Base-by-base conservation (phyloP, 192 early-diverging fungal genomes). In the Mortierella antarctica region DNA sequence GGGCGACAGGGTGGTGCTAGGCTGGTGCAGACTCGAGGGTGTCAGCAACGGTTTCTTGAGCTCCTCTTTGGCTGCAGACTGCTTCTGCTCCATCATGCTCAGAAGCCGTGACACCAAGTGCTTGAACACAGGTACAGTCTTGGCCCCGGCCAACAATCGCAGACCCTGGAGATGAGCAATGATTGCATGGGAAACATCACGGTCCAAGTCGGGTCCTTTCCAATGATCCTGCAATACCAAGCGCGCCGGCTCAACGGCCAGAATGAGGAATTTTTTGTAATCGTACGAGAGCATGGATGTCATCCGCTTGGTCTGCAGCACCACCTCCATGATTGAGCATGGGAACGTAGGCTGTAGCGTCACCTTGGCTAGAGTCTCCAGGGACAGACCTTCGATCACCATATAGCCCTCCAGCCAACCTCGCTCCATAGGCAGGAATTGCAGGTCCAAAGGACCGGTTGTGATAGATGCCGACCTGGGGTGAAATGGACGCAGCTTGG, bases 211-310 rank as follows among this genome's bases (percentile, higher is more conserved):
- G 13, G 77, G 70, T 14, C 79, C 67, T 13, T 75, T 75, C 89
- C 91, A 91, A 62, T 81, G 60, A 47, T 89, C 88, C 9, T 58
- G 82, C 44, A 91, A 58, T 8, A 73, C 82, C 31, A 83, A 74
- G 48, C 84, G 47, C 2, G 90, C 76, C 0, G 91, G 89, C 13
- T 88, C 84, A 3, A 93, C 67, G 10, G 90, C 79, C 18, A 92
- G 48, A 46, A 92, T 86, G 45, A 94, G 65, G 21, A 95, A 89
- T 45, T 88, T 86, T 74, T 95, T 92, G 82, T 92, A 92, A 63
- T 95, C 92, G 50, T 92, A 94, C n/a, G 91, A 86, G 15, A 94
- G 78, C 54, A 87, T 87, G 0, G 90, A 87, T 51, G 84, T 83
- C 41, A 90, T 61, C 45, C 73, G 60, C 21, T 91, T 83, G 8